Base-by-base conservation (phyloP, 1,284 basidiomycete species). In the Tilletia caries region DNA sequence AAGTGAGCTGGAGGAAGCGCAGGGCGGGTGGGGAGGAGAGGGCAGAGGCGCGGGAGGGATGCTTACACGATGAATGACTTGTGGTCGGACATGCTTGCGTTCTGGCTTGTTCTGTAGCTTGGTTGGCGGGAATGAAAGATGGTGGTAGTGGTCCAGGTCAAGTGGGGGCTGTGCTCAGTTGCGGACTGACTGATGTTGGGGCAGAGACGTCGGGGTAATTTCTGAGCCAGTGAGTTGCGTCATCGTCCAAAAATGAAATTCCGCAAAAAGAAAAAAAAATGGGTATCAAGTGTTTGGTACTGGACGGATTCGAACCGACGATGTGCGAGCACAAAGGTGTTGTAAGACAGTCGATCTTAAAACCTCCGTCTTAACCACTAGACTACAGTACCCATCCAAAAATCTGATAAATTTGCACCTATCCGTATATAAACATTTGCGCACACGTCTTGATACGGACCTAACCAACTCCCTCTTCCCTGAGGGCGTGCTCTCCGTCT, bases 11-110 rank as follows among this genome's bases (percentile, higher is more conserved):
- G 50, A 13, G n/a, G 18, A 3, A 3, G 52, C 52, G 52, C 52
- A 3, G 23, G 23, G 52, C 43, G 34, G 44, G 27, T 6, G 60
- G 27, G n/a, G 15, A 54, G 32, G 23, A 23, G 60, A 32, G 13
- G 12, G 18, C 25, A 1, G 32, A 43, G 12, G n/a, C 20, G 18
- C 23, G 37, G 48, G 27, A 23, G 43, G n/a, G 44, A 25, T 54
- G 71, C 76, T 71, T 69, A 78, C 76, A 78, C 75, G 70, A 77
- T 76, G 67, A 75, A 77, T 48, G 76, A 73, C 68, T 77, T 75
- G 73, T 74, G 64, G 44, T 70, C 70, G 41, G 74, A 68, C 76
- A 76, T 74, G 64, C 2, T 62, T 12, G 37, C 37, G n/a, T n/a
- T n/a, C n/a, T n/a, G n/a, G n/a, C n/a, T n/a, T 41, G 37, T 41